Evolutionary conservation across 108 stramenopile genomes (phyloP).

Genomic region (Cyclotella baltica): DNA sequence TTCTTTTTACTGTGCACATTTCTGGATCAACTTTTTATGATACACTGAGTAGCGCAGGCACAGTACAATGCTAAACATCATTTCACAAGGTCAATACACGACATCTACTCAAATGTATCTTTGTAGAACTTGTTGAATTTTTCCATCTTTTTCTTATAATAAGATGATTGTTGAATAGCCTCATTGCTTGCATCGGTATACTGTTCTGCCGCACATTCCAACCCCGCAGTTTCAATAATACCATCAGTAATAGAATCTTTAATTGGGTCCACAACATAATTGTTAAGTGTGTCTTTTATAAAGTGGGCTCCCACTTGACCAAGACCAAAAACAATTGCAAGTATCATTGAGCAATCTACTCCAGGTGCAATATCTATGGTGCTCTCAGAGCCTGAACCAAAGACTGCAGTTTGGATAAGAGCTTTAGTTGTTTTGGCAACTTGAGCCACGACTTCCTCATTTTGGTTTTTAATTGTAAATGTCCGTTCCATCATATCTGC

Average conservation of each 20-base stretch:
- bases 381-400: slow-evolving; percentile 52
- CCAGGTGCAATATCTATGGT: slow-evolving; percentile 59
- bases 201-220: slow-evolving; percentile 21
- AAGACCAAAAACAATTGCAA: slow-evolving; percentile 52
- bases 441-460: slow-evolving; percentile 48
- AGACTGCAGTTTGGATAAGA: slow-evolving; percentile 50
- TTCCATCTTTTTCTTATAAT: no score
- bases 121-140: slow-evolving; percentile 32
- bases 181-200: slow-evolving; percentile 32
- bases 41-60: no score
- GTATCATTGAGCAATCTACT: slow-evolving; percentile 50
- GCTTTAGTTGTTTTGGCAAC: slow-evolving; percentile 56
- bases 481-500: slow-evolving; percentile 59
- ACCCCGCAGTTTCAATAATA: slow-evolving; percentile 36
- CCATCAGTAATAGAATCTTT: slow-evolving; percentile 37
- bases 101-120: slow-evolving; percentile 22
- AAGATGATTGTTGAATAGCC: slow-evolving; percentile 23
- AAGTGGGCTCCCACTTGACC: slow-evolving; percentile 52
- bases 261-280: slow-evolving; percentile 48
- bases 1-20: no score
- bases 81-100: not conserved
- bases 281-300: slow-evolving; percentile 40
- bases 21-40: no score
- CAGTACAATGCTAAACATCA: no score
- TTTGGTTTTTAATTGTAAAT: slow-evolving; percentile 47